phyloP scores from a whole-genome alignment of 345 rosid species.

The Salix caprea region DNA sequence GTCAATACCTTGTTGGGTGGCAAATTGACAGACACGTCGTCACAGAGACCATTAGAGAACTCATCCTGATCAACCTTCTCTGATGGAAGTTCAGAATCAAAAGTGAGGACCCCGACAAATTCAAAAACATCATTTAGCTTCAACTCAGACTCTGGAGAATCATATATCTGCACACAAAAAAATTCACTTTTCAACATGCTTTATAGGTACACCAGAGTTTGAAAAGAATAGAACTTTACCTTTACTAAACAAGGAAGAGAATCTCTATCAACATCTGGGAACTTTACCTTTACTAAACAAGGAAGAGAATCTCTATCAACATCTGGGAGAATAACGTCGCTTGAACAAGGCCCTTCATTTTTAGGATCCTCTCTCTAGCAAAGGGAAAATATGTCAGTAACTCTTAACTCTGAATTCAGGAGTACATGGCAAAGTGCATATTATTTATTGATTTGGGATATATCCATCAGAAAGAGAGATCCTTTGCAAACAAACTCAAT shows the following conservation, averaged over 20 bases:
- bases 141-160: conserved; percentile 68
- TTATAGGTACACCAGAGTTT: background rate
- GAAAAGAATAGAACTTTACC: conserved; percentile 30
- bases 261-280: conserved; percentile 26
- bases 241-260: conserved; percentile 70
- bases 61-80: conserved; percentile 44
- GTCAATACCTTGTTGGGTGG: conserved; percentile 52
- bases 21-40: conserved; percentile 47
- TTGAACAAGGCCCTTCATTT: conserved; percentile 25
- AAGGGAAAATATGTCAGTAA: conserved; percentile 9
- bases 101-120: conserved; percentile 71
- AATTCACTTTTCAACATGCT: background rate
- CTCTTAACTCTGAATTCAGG: background rate
- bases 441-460: background rate
- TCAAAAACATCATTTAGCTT: conserved; percentile 88
- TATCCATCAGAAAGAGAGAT: background rate
- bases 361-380: conserved; percentile 50
- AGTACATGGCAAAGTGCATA: background rate
- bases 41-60: conserved; percentile 39
- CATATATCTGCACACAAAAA: conserved; percentile 53
- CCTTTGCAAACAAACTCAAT: background rate
- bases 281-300: conserved; percentile 84
- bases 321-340: conserved; percentile 18
- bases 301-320: conserved; percentile 37
- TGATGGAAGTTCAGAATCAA: conserved; percentile 40